Evolutionary conservation across 2,329 filamentous ascomycete species (phyloP).

Genomic region (Phoma sp.): DNA sequence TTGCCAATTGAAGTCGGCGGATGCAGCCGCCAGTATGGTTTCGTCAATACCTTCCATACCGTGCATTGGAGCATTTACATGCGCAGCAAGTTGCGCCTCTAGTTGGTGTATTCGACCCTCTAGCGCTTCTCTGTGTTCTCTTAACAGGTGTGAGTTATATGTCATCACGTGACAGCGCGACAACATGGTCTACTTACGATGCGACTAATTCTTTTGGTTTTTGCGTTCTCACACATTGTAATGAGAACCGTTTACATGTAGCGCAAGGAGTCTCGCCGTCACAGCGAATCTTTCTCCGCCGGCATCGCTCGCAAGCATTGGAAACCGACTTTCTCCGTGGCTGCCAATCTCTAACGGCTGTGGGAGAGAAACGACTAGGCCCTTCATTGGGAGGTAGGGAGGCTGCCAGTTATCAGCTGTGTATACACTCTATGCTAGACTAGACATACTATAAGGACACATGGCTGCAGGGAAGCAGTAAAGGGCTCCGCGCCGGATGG

Average conservation of each 20-base stretch:
- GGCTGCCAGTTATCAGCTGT: slow-evolving; percentile 21
- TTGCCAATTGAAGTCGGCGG: slow-evolving; percentile 42
- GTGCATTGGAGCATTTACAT: slow-evolving; percentile 46
- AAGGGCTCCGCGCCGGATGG: slow-evolving; percentile 41
- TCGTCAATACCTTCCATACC: slow-evolving; percentile 46
- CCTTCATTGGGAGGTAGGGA: slow-evolving; percentile 42
- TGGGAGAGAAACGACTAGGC: slow-evolving; percentile 40
- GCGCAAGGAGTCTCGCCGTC: slow-evolving; percentile 48
- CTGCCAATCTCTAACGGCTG: slow-evolving; percentile 45
- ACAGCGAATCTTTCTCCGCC: slow-evolving; percentile 47
- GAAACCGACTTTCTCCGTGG: slow-evolving; percentile 47
- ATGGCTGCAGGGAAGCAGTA: slow-evolving; percentile 33
- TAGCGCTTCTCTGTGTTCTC: slow-evolving; percentile 47
- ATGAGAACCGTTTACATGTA: slow-evolving; percentile 48
- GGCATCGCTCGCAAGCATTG: slow-evolving; percentile 48
- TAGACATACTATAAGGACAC: slow-evolving; percentile 46
- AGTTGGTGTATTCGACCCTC: slow-evolving; percentile 49
- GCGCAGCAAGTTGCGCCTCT: slow-evolving; percentile 45
- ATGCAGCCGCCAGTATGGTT: slow-evolving; percentile 34
- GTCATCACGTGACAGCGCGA: slow-evolving; percentile 33
- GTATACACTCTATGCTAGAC: neutral
- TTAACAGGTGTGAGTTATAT: slow-evolving; percentile 25
- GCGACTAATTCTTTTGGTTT: slow-evolving; percentile 47
- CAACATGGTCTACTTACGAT: slow-evolving; percentile 38
- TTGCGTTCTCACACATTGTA: slow-evolving; percentile 47